Conservation (phyloP, 1,284 basidiomycete genomes). For the Ustilago esculenta region DNA sequence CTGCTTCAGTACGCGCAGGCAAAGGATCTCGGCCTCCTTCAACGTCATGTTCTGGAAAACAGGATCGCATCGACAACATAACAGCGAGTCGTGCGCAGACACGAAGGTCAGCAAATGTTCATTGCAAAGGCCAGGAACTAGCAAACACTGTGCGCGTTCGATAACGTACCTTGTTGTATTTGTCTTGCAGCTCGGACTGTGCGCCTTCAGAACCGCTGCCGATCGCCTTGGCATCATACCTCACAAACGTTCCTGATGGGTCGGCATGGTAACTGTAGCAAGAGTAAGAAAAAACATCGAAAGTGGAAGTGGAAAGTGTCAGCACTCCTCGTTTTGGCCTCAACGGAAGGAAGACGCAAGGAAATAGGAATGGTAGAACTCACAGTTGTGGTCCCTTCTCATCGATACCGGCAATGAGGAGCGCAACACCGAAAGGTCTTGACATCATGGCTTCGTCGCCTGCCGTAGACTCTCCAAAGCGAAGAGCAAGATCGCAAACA, state of each 20-base stretch:
- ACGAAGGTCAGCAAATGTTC: conserved; percentile 1
- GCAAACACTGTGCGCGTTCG: not conserved
- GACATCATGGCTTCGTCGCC: conserved; percentile 98
- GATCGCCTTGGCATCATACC: conserved; percentile 98
- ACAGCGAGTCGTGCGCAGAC: not conserved
- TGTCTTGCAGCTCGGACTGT: conserved; percentile 95
- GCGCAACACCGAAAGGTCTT: conserved; percentile 92
- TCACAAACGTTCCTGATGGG: conserved; percentile 97
- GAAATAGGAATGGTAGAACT: conserved; percentile 12
- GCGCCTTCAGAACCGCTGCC: conserved; percentile 98
- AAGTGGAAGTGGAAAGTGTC: not conserved
- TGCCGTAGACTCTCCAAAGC: conserved; percentile 95
- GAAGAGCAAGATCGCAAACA: conserved; percentile 93
- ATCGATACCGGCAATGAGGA: conserved; percentile 95
- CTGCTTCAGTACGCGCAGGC: conserved; percentile 91
- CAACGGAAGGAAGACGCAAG: too few species aligned
- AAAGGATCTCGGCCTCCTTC: conserved; percentile 84
- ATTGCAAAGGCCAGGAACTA: too few species aligned
- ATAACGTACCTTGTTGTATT: conserved; percentile 87
- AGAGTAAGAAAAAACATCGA: conserved; percentile 2
- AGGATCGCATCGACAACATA: not conserved
- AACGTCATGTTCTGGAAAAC: conserved; percentile 84
- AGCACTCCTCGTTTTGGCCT: too few species aligned
- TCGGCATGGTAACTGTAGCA: conserved; percentile 78
- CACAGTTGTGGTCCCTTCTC: conserved; percentile 90